phyloP scores from a whole-genome alignment of 441 rosid genomes.

The Gossypium trilobum region DNA sequence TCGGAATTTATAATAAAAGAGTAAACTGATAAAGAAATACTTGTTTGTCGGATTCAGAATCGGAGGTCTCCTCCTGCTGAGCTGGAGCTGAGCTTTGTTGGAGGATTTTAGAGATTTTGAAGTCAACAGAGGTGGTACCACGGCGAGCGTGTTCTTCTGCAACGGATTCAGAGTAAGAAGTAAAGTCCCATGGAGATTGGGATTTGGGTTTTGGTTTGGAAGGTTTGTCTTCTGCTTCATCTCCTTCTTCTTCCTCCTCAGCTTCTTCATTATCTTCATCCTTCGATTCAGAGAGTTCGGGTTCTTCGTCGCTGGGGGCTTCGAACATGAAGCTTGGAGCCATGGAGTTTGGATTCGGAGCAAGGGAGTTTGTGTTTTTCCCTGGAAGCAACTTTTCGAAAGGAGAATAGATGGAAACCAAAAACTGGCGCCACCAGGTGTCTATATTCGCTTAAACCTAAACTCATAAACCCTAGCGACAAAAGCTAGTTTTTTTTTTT shows the following conservation, averaged over 20 bases:
- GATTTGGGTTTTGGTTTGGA: constrained; percentile 19
- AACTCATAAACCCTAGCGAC: too few relatives aligned
- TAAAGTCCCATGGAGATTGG: constrained; percentile 90
- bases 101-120: constrained; percentile 61
- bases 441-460: too few relatives aligned
- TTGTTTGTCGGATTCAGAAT: constrained; percentile 49
- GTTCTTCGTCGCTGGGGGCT: constrained; percentile 55
- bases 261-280: constrained; percentile 22
- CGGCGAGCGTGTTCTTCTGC: constrained; percentile 92
- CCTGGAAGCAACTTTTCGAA: not conserved
- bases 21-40: constrained; percentile 25
- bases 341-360: constrained; percentile 21
- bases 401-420: not conserved
- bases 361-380: not conserved
- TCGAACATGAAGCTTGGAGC: constrained; percentile 50
- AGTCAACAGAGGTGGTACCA: constrained; percentile 78
- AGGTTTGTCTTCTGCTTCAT: constrained; percentile 22
- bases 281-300: constrained; percentile 18
- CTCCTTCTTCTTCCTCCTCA: constrained; percentile 19
- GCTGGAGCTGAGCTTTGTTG: constrained; percentile 30
- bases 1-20: not conserved
- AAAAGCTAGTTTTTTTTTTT: too few relatives aligned
- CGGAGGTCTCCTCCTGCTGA: constrained; percentile 27
- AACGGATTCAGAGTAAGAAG: constrained; percentile 69
- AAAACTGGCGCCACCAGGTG: too few relatives aligned